phyloP scores from a whole-genome alignment of 257 asterid genomes.

The Nicotiana tomentosiformis region DNA sequence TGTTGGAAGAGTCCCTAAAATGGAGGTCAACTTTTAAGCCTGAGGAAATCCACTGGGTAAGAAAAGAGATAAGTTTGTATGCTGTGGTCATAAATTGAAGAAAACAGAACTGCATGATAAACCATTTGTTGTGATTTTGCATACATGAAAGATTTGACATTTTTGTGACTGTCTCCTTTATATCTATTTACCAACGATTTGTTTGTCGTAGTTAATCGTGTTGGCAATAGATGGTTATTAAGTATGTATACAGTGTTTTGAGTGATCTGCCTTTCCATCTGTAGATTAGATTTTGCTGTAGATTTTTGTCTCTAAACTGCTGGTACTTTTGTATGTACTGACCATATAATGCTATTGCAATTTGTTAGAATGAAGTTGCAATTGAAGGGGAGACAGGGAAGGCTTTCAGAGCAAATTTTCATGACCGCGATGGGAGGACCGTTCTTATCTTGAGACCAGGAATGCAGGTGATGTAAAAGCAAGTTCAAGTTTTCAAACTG shows the following conservation, averaged over 20 bases:
- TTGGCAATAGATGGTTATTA: neutral
- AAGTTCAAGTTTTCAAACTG: neutral
- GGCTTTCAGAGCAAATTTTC: slow-evolving; percentile 73
- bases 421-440: slow-evolving; percentile 73
- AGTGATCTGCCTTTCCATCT: neutral
- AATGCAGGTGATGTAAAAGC: slow-evolving; percentile 48
- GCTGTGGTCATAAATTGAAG: neutral
- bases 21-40: slow-evolving; percentile 89
- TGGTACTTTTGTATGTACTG: neutral
- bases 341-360: neutral
- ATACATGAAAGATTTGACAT: neutral
- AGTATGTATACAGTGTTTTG: neutral
- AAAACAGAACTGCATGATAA: neutral
- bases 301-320: neutral
- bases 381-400: slow-evolving; percentile 89
- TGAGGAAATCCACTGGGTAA: slow-evolving; percentile 98
- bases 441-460: slow-evolving; percentile 94
- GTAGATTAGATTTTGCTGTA: neutral
- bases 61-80: neutral
- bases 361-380: slow-evolving; percentile 70
- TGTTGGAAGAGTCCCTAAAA: slow-evolving; percentile 83
- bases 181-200: neutral
- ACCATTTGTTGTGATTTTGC: neutral
- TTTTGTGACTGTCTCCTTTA: neutral
- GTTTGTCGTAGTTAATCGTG: neutral